Evolutionary conservation across 805 yeast species (phyloP), one percentile per base, ranked within the genome.

Genomic region (Dipodascopsis uninucleata): DNA sequence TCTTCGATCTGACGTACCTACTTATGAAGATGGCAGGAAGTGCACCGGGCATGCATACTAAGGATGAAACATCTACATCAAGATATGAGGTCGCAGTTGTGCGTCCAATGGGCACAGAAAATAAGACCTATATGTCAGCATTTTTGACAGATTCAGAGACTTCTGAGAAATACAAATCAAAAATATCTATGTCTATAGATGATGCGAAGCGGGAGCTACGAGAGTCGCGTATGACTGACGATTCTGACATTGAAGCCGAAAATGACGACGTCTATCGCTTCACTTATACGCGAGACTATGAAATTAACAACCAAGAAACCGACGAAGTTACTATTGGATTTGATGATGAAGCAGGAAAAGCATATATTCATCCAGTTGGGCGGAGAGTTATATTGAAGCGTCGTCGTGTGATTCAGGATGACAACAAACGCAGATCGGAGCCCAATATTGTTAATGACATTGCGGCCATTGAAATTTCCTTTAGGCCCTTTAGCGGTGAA

Each of bases 371-470:
- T 47, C 96, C 97, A 6, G 69, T 90, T 14, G 70, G 76, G 10
- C 87, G 89, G 28, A 79, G 82, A 56, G 74, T 86, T 33, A 93
- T 82, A 55, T 77, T 93, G 61, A 87, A 85, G 69, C 82, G 90
- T 62, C 80, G 95, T 62, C 79, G 96, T 65, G 78, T 87, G 10
- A 81, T 78, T 29, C 71, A 78, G 36, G 75, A 55, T n/a, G 34
- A 22, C 10, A 25, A 31, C 14, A 40, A 29, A 17, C 29, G 32
- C 44, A 40, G 62, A 52, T 58, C 55, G 71, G 75, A 77, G 26
- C 74, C 75, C 40, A 71, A 80, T 45, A 72, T 73, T 45, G 79
- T 74, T 25, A 67, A 75, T 43, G 78, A 84, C 20, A 66, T 75
- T 49, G 90, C 81, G 61, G 76, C 72, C 33, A 70, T 86, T 37